These are phyloP conservation scores for Porogramme epimiltina DNA, from an alignment of 1,284 basidiomycete species.

Conservation along the genomic window DNA sequence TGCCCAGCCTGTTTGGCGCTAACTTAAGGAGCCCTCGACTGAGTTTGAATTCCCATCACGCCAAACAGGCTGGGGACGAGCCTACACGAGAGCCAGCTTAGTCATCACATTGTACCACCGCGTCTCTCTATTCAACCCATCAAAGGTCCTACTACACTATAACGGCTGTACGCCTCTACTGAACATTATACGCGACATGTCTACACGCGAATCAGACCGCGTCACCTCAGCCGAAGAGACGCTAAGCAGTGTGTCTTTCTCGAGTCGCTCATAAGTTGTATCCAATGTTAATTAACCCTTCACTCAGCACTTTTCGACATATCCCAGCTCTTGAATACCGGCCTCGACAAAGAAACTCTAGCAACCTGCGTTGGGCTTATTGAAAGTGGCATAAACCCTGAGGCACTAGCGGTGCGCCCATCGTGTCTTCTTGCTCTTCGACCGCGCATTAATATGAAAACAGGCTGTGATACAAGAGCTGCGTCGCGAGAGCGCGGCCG, in stretches of 20 bases:
- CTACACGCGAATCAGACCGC: slow-evolving; percentile 57
- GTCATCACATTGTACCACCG: too few species aligned
- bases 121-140: too few species aligned
- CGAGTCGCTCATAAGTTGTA: not conserved
- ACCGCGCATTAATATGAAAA: too few species aligned
- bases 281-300: not conserved
- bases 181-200: too few species aligned
- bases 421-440: too few species aligned
- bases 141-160: too few species aligned
- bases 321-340: slow-evolving; percentile 81
- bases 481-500: slow-evolving; percentile 57
- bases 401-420: slow-evolving; percentile 80
- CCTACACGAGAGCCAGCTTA: too few species aligned
- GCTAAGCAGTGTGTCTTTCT: slow-evolving; percentile 64
- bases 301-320: slow-evolving; percentile 75
- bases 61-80: too few species aligned
- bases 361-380: slow-evolving; percentile 84
- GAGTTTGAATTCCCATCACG: too few species aligned
- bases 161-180: too few species aligned
- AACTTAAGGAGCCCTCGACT: too few species aligned
- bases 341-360: slow-evolving; percentile 80
- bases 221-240: slow-evolving; percentile 78
- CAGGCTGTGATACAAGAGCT: slow-evolving; percentile 80
- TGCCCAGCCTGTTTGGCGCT: too few species aligned
- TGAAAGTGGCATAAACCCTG: slow-evolving; percentile 83